Percentiles rank a stretch among this genome's conserved stretches.
These are phyloP conservation scores for Pholiota molesta DNA, from an alignment of 768 basidiomycete species.

Conservation along the genomic window DNA sequence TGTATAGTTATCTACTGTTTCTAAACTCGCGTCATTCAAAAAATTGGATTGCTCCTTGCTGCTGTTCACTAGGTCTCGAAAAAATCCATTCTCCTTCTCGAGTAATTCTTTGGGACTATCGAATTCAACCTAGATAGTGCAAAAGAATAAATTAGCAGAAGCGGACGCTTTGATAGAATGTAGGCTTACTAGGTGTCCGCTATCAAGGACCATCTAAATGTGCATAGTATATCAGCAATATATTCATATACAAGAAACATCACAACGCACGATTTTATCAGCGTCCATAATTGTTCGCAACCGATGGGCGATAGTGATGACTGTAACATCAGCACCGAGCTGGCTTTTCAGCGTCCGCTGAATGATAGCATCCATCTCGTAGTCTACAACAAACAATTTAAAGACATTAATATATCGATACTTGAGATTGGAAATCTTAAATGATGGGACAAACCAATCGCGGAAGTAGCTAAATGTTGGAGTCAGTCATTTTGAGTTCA, in stretches of 20 bases:
- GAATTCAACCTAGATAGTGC: neutral
- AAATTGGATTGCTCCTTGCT: neutral
- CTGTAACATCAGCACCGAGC: neutral
- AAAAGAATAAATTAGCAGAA: neutral
- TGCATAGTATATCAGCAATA: too few relatives aligned
- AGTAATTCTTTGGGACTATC: neutral
- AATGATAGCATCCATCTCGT: conserved; percentile 8
- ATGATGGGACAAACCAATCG: conserved; percentile 40
- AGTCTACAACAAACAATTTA: conserved; percentile 2
- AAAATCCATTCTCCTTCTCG: neutral
- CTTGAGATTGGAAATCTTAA: neutral
- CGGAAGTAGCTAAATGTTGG: conserved; percentile 43
- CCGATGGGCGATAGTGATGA: conserved; percentile 7
- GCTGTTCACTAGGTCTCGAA: neutral
- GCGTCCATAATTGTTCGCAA: conserved; percentile 6
- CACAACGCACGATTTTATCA: conserved; percentile 2
- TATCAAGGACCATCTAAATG: conserved; percentile 9
- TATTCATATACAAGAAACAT: neutral
- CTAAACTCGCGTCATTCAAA: neutral
- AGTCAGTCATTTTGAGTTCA: conserved; percentile 1
- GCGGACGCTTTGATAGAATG: neutral
- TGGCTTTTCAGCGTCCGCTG: conserved; percentile 5
- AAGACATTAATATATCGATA: neutral
- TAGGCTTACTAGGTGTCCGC: conserved; percentile 1
- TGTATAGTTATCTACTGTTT: neutral